Conservation (phyloP, 2,329 filamentous ascomycete species). For the Pseudogymnoascus sp. region DNA sequence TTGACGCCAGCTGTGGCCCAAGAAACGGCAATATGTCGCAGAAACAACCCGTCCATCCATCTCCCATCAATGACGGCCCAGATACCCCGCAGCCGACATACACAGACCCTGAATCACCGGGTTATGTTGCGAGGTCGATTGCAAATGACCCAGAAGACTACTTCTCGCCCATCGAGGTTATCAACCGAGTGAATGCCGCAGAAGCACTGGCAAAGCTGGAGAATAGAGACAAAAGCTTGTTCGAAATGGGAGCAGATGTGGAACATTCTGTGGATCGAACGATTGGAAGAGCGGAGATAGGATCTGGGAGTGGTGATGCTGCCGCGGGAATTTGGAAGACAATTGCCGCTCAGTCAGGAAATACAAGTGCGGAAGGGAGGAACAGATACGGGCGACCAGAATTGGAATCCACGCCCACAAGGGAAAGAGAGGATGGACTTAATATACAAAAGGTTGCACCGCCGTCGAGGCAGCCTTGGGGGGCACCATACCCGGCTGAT, state of each 20-base stretch:
- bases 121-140: not conserved
- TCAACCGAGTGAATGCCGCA: not conserved
- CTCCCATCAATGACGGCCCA: not conserved
- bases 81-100: not conserved
- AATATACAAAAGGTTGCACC: not conserved
- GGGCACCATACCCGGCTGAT: not conserved
- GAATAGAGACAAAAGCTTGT: not conserved
- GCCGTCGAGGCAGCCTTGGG: not conserved
- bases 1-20: not conserved
- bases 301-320: not conserved
- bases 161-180: not conserved
- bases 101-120: not conserved
- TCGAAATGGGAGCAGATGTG: not conserved
- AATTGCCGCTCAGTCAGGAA: not conserved
- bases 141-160: not conserved
- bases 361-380: not conserved
- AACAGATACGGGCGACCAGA: not conserved
- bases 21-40: not conserved
- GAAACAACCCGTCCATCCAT: not conserved
- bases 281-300: not conserved
- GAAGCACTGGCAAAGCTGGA: not conserved
- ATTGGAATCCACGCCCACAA: not conserved
- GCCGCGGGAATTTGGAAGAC: not conserved
- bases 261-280: not conserved
- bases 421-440: not conserved